Evolutionary conservation across 768 basidiomycete genomes (phyloP).

Genomic region (Pleurotus ostreatus): DNA sequence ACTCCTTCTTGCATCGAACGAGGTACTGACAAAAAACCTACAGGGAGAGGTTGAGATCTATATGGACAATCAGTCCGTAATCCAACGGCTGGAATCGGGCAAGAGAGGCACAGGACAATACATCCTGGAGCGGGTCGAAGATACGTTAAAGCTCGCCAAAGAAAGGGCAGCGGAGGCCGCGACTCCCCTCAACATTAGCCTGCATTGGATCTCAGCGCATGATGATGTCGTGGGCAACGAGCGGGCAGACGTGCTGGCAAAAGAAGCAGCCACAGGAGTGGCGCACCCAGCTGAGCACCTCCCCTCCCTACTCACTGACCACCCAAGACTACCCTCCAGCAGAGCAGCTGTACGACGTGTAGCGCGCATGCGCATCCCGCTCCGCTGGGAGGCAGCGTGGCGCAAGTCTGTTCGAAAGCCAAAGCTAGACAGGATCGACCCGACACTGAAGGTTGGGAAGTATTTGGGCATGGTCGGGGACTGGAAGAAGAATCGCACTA

Average conservation of each 20-base stretch:
- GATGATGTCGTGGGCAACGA: neutral
- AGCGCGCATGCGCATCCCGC: too few species aligned
- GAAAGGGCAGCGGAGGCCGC: neutral
- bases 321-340: too few species aligned
- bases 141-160: neutral
- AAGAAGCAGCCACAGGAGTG: neutral
- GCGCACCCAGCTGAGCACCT: too few species aligned
- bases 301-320: too few species aligned
- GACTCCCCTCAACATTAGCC: neutral
- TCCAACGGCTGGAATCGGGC: neutral
- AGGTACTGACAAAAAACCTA: neutral
- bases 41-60: conserved; percentile 8
- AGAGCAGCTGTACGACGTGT: too few species aligned
- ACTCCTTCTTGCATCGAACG: neutral
- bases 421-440: too few species aligned
- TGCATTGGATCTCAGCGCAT: neutral
- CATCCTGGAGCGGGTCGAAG: neutral
- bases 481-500: too few species aligned
- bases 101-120: neutral
- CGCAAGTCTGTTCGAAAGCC: too few species aligned
- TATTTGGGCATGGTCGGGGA: too few species aligned
- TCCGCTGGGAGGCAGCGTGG: too few species aligned
- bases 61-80: neutral
- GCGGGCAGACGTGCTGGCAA: neutral
- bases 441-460: too few species aligned